Evolutionary conservation across 164 flowering plant genomes (phyloP).

Genomic region (Stephania japonica): DNA sequence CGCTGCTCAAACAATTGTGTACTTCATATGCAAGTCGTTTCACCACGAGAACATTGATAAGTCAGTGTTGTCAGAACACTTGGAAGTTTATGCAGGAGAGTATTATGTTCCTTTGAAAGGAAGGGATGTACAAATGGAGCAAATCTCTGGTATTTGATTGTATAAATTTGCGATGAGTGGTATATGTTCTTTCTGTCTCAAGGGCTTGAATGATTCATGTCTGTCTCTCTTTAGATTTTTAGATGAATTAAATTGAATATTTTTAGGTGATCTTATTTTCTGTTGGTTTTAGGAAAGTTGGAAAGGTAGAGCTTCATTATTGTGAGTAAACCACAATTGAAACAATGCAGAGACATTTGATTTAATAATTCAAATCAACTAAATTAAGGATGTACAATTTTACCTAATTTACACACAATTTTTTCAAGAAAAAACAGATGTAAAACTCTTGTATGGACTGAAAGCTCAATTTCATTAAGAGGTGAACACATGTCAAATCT

Average conservation of each 20-base stretch:
- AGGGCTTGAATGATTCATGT: neutral
- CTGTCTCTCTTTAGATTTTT: too few relatives aligned
- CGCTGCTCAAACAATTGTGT: slow-evolving; percentile 37
- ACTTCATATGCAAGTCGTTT: slow-evolving; percentile 53
- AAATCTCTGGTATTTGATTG: slow-evolving; percentile 22
- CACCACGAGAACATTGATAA: slow-evolving; percentile 60
- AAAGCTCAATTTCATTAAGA: too few relatives aligned
- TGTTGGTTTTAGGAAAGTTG: too few relatives aligned
- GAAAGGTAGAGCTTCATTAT: too few relatives aligned
- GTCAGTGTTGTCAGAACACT: slow-evolving; percentile 42
- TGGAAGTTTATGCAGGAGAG: slow-evolving; percentile 50
- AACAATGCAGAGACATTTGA: neutral
- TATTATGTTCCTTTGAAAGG: slow-evolving; percentile 39
- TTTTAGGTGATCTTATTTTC: too few relatives aligned
- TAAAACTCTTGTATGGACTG: too few relatives aligned
- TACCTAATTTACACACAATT: too few relatives aligned
- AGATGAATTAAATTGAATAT: neutral
- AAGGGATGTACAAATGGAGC: slow-evolving; percentile 44
- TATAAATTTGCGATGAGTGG: neutral
- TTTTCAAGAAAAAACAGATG: too few relatives aligned
- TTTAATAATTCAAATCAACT: too few relatives aligned
- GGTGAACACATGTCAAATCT: too few relatives aligned
- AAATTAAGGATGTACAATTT: too few relatives aligned
- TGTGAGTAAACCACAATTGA: neutral
- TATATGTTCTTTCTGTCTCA: neutral